Base-by-base conservation (phyloP, 495 filamentous ascomycete genomes). In the Barbatosphaeria neglecta region DNA sequence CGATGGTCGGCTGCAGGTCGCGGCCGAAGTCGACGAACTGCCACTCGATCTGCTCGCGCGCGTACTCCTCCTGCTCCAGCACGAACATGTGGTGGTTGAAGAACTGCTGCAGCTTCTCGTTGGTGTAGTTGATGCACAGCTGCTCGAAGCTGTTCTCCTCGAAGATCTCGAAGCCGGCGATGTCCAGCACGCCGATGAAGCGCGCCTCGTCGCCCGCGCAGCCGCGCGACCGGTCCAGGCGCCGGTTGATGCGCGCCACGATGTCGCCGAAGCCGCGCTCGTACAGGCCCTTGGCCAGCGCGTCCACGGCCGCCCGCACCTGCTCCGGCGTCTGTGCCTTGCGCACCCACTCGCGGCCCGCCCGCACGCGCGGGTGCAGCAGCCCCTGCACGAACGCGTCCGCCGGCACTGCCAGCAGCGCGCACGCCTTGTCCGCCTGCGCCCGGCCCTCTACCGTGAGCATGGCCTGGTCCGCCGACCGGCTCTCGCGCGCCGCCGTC, bases 71-170 rank as follows among this genome's bases (percentile, higher is more conserved):
- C 59, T 99, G 93, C 59, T 99, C 93, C 18, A 99, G 67, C 18
- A 99, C 93, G 61, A 99, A 99, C 93, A 99, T 99, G 69, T 99
- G 93, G 54, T 99, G 93, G 50, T 99, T 99, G 75, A 99, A 99
- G 62, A 97, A 99, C 53, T 99, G 93, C 60, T 99, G 93, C 6
- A 99, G 78, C 63, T 96, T 99, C 61, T 99, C 93, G 62, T 99
- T 99, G 47, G 93, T 97, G 66, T 97, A 99, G 60, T 99, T 99
- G 70, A 99, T 99, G 68, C 93, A 97, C 5, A 99, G 78, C 61
- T 99, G 93, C 64, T 99, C 93, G 54, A 99, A 99, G 69, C 89
- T 94, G 62, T 99, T 99, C 49, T 87, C 77, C 53, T 99, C 86
- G 57, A 99, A 99, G 44, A 99, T 99, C 52, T 99, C 93, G 59